Evolutionary conservation across 768 basidiomycete species (phyloP).

Genomic region (Tulasnella sp.): DNA sequence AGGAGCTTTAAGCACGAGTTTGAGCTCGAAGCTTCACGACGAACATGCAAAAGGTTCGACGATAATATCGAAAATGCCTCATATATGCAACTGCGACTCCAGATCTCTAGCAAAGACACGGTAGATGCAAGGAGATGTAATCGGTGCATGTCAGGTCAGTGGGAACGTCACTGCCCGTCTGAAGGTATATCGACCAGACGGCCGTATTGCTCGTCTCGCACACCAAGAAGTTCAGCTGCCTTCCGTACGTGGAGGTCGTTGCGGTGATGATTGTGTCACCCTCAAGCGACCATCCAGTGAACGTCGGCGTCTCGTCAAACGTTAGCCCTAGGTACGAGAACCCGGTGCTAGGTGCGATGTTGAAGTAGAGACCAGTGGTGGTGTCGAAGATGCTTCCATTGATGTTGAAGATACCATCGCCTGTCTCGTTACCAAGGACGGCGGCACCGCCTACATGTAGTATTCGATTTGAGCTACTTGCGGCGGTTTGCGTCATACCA

Average conservation of each 20-base stretch:
- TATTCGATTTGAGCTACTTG: background rate
- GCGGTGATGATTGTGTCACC: constrained; percentile 45
- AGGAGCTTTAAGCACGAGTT: no score
- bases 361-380: constrained; percentile 36
- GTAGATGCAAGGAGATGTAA: constrained; percentile 25
- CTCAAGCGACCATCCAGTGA: constrained; percentile 46
- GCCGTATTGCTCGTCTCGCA: constrained; percentile 35
- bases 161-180: constrained; percentile 41
- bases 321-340: constrained; percentile 38
- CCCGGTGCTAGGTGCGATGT: constrained; percentile 34
- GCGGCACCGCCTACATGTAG: constrained; percentile 33
- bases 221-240: constrained; percentile 44
- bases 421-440: constrained; percentile 41
- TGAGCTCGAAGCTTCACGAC: no score
- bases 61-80: no score
- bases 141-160: constrained; percentile 23
- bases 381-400: constrained; percentile 37
- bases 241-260: constrained; percentile 27
- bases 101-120: constrained; percentile 27
- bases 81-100: no score
- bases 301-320: constrained; percentile 36
- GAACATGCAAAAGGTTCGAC: no score
- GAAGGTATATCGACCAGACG: constrained; percentile 39
- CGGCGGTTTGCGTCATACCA: no score
- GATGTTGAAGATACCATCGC: constrained; percentile 42